Evolutionary conservation across 2,329 filamentous ascomycete species (phyloP), one percentile per base, ranked within the genome.

Genomic region (Pestalotiopsis sp.): DNA sequence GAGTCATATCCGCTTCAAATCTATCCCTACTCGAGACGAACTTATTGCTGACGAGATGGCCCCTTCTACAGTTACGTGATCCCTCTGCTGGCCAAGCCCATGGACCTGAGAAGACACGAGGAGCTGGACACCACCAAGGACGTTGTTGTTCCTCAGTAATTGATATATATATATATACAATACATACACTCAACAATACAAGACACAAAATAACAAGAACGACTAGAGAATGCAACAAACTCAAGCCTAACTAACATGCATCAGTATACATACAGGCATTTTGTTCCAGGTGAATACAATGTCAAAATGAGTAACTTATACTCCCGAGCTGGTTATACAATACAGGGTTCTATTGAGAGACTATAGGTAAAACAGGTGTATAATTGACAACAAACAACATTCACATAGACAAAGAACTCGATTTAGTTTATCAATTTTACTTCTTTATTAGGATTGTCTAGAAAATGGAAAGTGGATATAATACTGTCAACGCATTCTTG

Each of bases 91-190:
- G 91, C 90, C 73, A 86, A 85, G 77, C 84, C 87, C 9, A 93
- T 93, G 90, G 91, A 93, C 77, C 78, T 93, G 70, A 82, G 90
- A 66, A 82, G 91, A 60, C 86, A 88, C 71, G 88, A 92, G 77
- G 92, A 94, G 80, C 78, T 92, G 75, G 88, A 70, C n/a, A 70
- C 66, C 20, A 70, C 41, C 66, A 70, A 68, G 66, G 68, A 70
- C 23, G 68, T 70, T 23, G 68, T 68, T 9, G 68, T 70, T 25
- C 68, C 68, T 9, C 45, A 70, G 23, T 68, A 68, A 38, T 36
- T 36, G 31, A 36, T 36, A 36, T 36, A 23, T 23, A 23, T 23
- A 23, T 23, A 23, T 23, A 36, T n/a, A 39, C 31, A 41, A 23
- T 27, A 23, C 14, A 31, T 63, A 59, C 17, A 52, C 17, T 52